A percentile compares a stretch with the other conserved stretches of the same genome.
phyloP scores from a whole-genome alignment of 768 basidiomycete species.

The Macrolepiota fuliginosa region DNA sequence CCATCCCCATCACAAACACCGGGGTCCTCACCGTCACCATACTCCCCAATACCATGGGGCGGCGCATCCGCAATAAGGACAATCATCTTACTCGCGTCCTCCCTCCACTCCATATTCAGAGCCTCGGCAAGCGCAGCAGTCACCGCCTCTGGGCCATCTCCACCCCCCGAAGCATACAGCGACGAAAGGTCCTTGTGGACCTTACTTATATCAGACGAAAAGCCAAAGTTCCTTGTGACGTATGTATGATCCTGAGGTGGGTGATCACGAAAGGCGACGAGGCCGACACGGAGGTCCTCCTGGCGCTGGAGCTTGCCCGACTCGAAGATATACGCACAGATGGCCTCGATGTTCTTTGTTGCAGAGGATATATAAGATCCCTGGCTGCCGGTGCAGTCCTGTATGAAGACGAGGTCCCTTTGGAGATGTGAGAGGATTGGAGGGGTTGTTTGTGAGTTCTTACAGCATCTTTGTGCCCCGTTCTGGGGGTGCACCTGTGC shows the following conservation, averaged over 20 bases:
- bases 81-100: slow-evolving; percentile 88
- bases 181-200: slow-evolving; percentile 82
- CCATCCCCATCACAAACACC: not conserved
- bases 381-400: slow-evolving; percentile 93
- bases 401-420: slow-evolving; percentile 92
- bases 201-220: slow-evolving; percentile 86
- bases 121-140: slow-evolving; percentile 90
- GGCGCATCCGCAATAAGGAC: slow-evolving; percentile 97
- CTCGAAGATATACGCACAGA: slow-evolving; percentile 92
- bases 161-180: slow-evolving; percentile 87
- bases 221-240: slow-evolving; percentile 90
- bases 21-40: slow-evolving; percentile 79
- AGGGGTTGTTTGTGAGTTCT: slow-evolving; percentile 71
- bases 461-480: slow-evolving; percentile 12
- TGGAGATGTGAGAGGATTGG: slow-evolving; percentile 23
- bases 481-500: slow-evolving; percentile 22
- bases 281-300: slow-evolving; percentile 89
- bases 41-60: slow-evolving; percentile 96
- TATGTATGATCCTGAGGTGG: slow-evolving; percentile 98
- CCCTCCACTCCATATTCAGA: slow-evolving; percentile 88
- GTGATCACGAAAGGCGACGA: slow-evolving; percentile 95
- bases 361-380: slow-evolving; percentile 91
- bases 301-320: slow-evolving; percentile 85
- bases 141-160: slow-evolving; percentile 96
- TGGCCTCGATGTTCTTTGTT: slow-evolving; percentile 94